Conservation (phyloP, 805 yeast genomes). For the Kluyveromyces nonfermentans region DNA sequence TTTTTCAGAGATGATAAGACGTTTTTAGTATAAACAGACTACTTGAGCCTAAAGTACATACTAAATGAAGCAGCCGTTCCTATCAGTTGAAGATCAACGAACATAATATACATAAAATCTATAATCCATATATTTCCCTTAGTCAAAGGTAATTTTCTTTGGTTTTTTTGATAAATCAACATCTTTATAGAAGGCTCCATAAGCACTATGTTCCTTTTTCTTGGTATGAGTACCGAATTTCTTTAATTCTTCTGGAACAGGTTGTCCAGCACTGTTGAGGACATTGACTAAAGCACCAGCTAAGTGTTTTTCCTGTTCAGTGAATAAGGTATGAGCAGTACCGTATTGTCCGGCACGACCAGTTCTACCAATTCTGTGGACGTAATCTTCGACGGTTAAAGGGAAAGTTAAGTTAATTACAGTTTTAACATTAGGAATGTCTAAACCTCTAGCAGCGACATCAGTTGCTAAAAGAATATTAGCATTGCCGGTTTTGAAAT, state of each 20-base stretch:
- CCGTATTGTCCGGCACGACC: slow-evolving; percentile 97
- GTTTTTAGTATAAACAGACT: not conserved
- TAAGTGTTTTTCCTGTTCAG: slow-evolving; percentile 93
- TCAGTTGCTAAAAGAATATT: slow-evolving; percentile 88
- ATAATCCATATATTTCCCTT: slow-evolving; percentile 3
- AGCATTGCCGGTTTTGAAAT: slow-evolving; percentile 73
- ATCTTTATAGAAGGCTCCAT: slow-evolving; percentile 94
- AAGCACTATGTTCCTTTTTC: slow-evolving; percentile 95
- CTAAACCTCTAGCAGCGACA: slow-evolving; percentile 96
- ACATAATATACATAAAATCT: not conserved
- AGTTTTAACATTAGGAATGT: slow-evolving; percentile 92
- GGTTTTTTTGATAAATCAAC: slow-evolving; percentile 79
- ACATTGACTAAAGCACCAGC: slow-evolving; percentile 92
- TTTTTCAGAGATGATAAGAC: not conserved
- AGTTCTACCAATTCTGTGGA: slow-evolving; percentile 95
- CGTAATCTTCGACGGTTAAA: slow-evolving; percentile 91
- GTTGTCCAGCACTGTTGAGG: slow-evolving; percentile 86
- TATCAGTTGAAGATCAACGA: not conserved
- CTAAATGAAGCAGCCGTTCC: not conserved
- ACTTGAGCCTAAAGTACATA: not conserved
- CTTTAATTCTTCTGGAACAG: slow-evolving; percentile 88
- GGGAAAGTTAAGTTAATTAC: slow-evolving; percentile 96
- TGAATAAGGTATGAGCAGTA: slow-evolving; percentile 88
- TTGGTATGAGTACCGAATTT: slow-evolving; percentile 97
- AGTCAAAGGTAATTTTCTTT: slow-evolving; percentile 81